These are phyloP conservation scores for Cyanodermella asteris DNA, from an alignment of 2,329 filamentous ascomycete species.

Conservation along the genomic window DNA sequence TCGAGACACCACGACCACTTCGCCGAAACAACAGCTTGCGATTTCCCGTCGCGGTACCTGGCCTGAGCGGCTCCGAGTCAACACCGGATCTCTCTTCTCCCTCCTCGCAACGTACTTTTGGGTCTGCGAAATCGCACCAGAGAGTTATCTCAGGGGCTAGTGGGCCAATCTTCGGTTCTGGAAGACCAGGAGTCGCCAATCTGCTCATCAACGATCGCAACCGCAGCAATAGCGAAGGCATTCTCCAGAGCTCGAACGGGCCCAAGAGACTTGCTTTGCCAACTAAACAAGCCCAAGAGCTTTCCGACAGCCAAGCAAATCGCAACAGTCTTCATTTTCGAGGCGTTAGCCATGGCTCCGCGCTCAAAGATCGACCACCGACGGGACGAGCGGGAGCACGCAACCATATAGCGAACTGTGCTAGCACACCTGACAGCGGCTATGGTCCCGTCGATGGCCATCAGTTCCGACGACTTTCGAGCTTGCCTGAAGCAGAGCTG, in stretches of 20 bases:
- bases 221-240: slow-evolving; percentile 40
- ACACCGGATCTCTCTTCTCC: slow-evolving; percentile 46
- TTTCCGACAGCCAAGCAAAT: slow-evolving; percentile 29
- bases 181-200: slow-evolving; percentile 51
- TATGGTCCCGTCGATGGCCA: too few species aligned
- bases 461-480: slow-evolving; percentile 33
- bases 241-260: slow-evolving; percentile 21
- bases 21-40: slow-evolving; percentile 31
- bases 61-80: slow-evolving; percentile 41
- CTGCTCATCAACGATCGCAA: slow-evolving; percentile 38
- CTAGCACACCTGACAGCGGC: too few species aligned
- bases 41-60: slow-evolving; percentile 34
- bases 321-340: slow-evolving; percentile 30
- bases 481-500: slow-evolving; percentile 32
- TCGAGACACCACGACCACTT: slow-evolving; percentile 55
- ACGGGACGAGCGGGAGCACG: slow-evolving; percentile 17
- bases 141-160: slow-evolving; percentile 50
- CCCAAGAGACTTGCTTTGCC: slow-evolving; percentile 33
- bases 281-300: slow-evolving; percentile 31
- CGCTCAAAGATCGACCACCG: too few species aligned
- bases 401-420: too few species aligned
- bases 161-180: slow-evolving; percentile 17
- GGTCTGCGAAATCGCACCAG: slow-evolving; percentile 55
- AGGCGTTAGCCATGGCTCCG: slow-evolving; percentile 35
- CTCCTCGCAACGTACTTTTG: slow-evolving; percentile 31